Percentiles rank a stretch among this genome's conserved stretches.
Evolutionary conservation across 2,329 filamentous ascomycete species (phyloP).

Genomic region (Calonectria pauciramosa): DNA sequence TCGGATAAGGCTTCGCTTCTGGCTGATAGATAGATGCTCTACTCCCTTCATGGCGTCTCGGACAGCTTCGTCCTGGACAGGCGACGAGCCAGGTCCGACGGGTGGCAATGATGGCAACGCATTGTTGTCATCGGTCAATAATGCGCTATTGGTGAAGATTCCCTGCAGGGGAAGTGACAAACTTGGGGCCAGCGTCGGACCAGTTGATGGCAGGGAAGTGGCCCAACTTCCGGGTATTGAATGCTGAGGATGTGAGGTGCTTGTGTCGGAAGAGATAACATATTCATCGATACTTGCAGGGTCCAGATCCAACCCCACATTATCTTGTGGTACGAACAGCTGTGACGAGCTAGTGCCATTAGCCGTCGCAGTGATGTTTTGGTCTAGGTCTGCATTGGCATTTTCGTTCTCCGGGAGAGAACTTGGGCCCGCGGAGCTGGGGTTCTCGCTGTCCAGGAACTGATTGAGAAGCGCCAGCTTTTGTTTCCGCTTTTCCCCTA

Average conservation of each 20-base stretch:
- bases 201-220: neutral
- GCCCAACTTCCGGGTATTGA: neutral
- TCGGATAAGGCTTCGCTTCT: slow-evolving; percentile 40
- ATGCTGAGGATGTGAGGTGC: neutral
- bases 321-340: neutral
- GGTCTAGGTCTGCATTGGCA: neutral
- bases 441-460: slow-evolving; percentile 48
- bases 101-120: neutral
- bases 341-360: neutral
- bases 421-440: neutral
- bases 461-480: slow-evolving; percentile 57
- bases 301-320: neutral
- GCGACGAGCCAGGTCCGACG: neutral
- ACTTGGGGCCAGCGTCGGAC: neutral
- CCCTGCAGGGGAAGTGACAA: neutral
- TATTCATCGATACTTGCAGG: neutral
- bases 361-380: neutral
- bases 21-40: slow-evolving; percentile 31
- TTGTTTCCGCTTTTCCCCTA: slow-evolving; percentile 60
- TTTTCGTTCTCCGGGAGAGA: neutral
- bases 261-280: neutral
- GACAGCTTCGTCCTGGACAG: slow-evolving; percentile 22
- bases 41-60: slow-evolving; percentile 32
- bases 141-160: neutral
- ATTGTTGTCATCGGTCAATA: neutral